Base-by-base conservation (phyloP, 2,329 filamentous ascomycete species). In the Aspergillus sojae region DNA sequence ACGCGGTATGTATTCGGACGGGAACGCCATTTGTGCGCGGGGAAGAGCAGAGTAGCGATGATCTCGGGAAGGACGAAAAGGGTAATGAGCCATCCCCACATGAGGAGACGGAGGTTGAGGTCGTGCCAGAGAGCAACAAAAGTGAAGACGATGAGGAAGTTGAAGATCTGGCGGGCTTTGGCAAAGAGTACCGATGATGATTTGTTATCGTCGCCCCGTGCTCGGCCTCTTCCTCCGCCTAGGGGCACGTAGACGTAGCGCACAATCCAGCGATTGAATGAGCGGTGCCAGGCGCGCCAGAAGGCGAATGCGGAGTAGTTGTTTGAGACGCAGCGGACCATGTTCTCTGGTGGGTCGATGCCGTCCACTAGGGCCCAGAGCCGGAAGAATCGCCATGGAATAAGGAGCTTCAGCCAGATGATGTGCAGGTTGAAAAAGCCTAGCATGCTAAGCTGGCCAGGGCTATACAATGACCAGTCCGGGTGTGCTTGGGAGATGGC, bases 71-170 rank as follows among this genome's bases (percentile, higher is more conserved):
- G 77, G 77, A 99, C 92, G 79, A 99, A 99, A 28, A 98, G 81
- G 0, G 96, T 94, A 67, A 99, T 88, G 45, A 99, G 85, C 95
- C 95, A 99, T 32, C 95, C 94, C 95, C 95, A 99, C 77, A 96
- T 90, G 36, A 99, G 85, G 45, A 99, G 83, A 11, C 91, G 88
- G 34, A 98, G 86, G 79, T 96, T 90, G 73, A 99, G 96, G 72
- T 99, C 95, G 79, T 99, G 95, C 95, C 95, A 99, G 32, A 99
- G 83, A 0, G 95, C 96, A 28, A 99, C 95, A 72, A 99, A 99
- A 0, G 93, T 97, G 76, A 99, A 99, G 36, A 97, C 92, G 5
- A 90, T 80, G 2, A 96, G 82, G 75, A 93, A 95, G 62, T 94
- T 97, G 58, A 88, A 72, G 2, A 94, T 83, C 0, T 88, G 89